Evolutionary conservation across 2,329 filamentous ascomycete species (phyloP).

Genomic region (Penicillium paneum): DNA sequence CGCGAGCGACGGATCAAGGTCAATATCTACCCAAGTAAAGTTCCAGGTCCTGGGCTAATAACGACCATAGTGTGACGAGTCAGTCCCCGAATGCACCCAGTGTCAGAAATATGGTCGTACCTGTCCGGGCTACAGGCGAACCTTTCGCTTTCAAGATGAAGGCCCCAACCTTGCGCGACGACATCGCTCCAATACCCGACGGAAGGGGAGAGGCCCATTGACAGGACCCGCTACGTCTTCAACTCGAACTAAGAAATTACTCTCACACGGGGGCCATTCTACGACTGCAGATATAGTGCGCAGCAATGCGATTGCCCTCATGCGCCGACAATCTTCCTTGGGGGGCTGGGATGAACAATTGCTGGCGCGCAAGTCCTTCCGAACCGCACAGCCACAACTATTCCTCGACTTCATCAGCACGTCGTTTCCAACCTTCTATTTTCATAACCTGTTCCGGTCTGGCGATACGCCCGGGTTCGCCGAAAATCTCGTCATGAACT

Average conservation of each 20-base stretch:
- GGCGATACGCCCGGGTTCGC: slow-evolving; percentile 22
- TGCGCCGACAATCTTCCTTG: slow-evolving; percentile 20
- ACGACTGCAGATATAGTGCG: slow-evolving; percentile 20
- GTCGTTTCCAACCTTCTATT: slow-evolving; percentile 29
- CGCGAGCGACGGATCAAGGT: slow-evolving; percentile 41
- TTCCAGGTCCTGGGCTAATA: background rate
- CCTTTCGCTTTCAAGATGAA: slow-evolving; percentile 41
- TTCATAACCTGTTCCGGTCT: slow-evolving; percentile 28
- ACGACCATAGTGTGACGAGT: slow-evolving; percentile 44
- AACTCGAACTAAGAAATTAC: background rate
- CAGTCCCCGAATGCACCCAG: slow-evolving; percentile 39
- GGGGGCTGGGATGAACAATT: slow-evolving; percentile 23
- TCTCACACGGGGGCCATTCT: background rate
- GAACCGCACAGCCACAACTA: slow-evolving; percentile 21
- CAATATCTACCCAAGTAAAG: slow-evolving; percentile 7
- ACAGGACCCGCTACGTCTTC: slow-evolving; percentile 2
- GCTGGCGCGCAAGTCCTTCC: slow-evolving; percentile 20
- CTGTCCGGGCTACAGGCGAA: slow-evolving; percentile 37
- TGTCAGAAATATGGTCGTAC: slow-evolving; percentile 37
- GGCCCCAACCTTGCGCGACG: slow-evolving; percentile 34
- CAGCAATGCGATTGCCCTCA: slow-evolving; percentile 25
- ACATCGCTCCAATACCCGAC: slow-evolving; percentile 20
- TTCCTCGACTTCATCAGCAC: slow-evolving; percentile 28
- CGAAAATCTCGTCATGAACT: slow-evolving; percentile 23
- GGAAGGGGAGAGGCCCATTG: slow-evolving; percentile 4